Evolutionary conservation across 2,329 filamentous ascomycete species (phyloP).

Genomic region (Cladophialophora exuberans): DNA sequence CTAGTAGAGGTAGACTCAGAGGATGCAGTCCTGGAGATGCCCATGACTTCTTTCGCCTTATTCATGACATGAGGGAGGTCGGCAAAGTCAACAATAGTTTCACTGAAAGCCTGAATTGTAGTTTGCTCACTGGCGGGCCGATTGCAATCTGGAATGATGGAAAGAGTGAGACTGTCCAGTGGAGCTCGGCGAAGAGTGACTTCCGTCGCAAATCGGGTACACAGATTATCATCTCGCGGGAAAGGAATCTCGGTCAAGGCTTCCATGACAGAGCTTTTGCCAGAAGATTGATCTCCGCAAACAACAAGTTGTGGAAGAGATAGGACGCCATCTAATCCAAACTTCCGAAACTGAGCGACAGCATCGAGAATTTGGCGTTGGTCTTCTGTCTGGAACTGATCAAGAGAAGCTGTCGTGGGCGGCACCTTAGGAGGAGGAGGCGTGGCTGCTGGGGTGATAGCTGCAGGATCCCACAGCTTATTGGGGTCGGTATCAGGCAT

Average conservation of each 20-base stretch:
- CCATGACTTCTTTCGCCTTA: background rate
- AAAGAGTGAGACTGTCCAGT: background rate
- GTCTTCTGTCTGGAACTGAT: background rate
- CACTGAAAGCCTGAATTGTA: background rate
- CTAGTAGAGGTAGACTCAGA: background rate
- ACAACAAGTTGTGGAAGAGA: conserved; percentile 24
- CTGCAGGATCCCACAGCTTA: too few relatives aligned
- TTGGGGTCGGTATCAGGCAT: too few relatives aligned
- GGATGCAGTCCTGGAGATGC: background rate
- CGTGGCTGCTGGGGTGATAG: too few relatives aligned
- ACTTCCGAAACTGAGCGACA: background rate
- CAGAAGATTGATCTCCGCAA: conserved; percentile 27
- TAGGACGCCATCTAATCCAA: too few relatives aligned
- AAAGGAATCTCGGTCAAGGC: conserved; percentile 21
- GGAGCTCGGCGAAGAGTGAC: conserved; percentile 35
- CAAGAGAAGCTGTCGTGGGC: background rate
- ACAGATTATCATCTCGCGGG: conserved; percentile 18
- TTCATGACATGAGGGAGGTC: background rate
- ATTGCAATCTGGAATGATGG: conserved; percentile 50
- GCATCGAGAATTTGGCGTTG: background rate
- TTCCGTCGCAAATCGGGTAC: conserved; percentile 21
- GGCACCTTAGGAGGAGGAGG: background rate
- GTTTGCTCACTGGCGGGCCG: background rate
- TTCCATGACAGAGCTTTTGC: conserved; percentile 31
- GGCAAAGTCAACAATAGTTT: background rate